Evolutionary conservation across 108 stramenopile species (phyloP), one percentile per base, ranked within the genome.

Genomic region (Chaetoceros tenuissimus): DNA sequence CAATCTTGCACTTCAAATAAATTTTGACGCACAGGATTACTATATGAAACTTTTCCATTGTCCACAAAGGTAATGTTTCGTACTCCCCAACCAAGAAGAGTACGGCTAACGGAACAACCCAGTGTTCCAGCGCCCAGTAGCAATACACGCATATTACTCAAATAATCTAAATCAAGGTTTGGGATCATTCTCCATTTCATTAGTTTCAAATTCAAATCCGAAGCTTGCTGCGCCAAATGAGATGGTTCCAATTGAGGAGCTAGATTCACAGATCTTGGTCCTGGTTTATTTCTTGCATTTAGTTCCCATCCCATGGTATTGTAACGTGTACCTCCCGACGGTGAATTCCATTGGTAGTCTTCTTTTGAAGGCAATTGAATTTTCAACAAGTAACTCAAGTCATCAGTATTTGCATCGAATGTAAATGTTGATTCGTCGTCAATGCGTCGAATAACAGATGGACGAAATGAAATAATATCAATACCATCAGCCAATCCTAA

Each of bases 161-260:
- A 64, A 28, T 57, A 53, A 3, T 90, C 86, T n/a, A 94, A 76
- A 65, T 98, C 72, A 5, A 99, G 75, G 20, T 65, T 69, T 1
- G 98, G 98, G 46, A 96, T 65, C 61, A 88, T 87, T 20, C 97
- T 74, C 98, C 98, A 99, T 51, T 96, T 95, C 98, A 99, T 99
- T 31, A 99, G 77, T 59, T 89, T 81, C 19, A 99, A 64, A 76
- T 99, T 98, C 60, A 99, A 69, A 54, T 95, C 90, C 24, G 89
- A 88, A 10, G 95, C 94, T 52, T 94, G 87, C 40, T 86, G 66
- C 31, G 91, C 90, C 49, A 97, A 71, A 67, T 93, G 91, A 26
- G 60, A 59, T 0, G 79, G 56, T 48, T 83, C 80, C 18, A 92
- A 60, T n/a, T 88, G 64, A 1, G 90, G 90, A 34, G 73, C 78